These are phyloP conservation scores for Fusarium napiforme DNA, from an alignment of 2,329 filamentous ascomycete species.

Conservation along the genomic window DNA sequence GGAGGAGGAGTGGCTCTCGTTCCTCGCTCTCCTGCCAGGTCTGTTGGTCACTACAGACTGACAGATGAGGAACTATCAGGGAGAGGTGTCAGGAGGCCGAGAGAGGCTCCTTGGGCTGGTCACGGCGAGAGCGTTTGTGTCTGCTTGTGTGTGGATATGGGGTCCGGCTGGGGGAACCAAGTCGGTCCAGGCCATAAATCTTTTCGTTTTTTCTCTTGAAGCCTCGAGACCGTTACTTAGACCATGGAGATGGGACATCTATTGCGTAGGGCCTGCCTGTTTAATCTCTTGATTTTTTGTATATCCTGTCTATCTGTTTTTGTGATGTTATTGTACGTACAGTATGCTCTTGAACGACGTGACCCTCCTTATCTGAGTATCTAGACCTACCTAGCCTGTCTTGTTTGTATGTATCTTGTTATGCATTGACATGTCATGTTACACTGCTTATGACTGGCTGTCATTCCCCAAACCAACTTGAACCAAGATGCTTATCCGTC, in stretches of 20 bases:
- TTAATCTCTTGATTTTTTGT: slow-evolving; percentile 47
- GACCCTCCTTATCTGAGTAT: background rate
- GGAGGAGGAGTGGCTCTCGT: slow-evolving; percentile 42
- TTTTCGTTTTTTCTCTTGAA: slow-evolving; percentile 58
- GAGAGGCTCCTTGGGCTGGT: slow-evolving; percentile 36
- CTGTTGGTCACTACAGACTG: slow-evolving; percentile 42
- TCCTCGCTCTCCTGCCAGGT: slow-evolving; percentile 36
- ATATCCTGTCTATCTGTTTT: slow-evolving; percentile 6
- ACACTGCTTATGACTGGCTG: background rate
- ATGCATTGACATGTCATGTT: background rate
- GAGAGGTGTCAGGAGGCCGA: slow-evolving; percentile 35
- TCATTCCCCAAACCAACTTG: background rate
- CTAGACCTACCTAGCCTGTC: background rate
- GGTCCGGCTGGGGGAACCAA: slow-evolving; percentile 38
- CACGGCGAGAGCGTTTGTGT: slow-evolving; percentile 38
- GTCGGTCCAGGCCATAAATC: slow-evolving; percentile 59
- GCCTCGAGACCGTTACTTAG: slow-evolving; percentile 51
- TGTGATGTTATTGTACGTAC: slow-evolving; percentile 4
- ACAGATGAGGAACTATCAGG: slow-evolving; percentile 45
- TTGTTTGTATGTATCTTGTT: background rate
- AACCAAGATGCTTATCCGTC: slow-evolving; percentile 5
- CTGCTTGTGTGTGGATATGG: slow-evolving; percentile 43
- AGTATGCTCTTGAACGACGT: background rate
- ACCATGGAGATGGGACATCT: slow-evolving; percentile 52
- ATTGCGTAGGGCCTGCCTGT: slow-evolving; percentile 49